Evolutionary conservation across 169 alveolate species (phyloP).

Genomic region (Perkinsus chesapeaki): DNA sequence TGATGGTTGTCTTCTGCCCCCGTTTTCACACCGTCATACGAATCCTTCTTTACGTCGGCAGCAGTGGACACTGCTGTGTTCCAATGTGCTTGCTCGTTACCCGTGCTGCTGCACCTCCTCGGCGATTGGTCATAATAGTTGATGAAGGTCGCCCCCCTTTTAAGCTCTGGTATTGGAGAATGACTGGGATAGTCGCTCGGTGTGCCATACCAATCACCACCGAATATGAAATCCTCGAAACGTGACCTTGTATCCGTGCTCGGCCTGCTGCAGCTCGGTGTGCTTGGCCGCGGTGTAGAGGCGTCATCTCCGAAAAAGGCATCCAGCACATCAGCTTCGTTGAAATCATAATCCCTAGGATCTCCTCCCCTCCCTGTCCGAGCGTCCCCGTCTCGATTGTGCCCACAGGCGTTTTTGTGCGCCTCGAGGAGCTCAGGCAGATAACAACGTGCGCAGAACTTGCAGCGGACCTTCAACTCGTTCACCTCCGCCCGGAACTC

Average conservation of each 20-base stretch:
- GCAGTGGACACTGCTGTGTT: background rate
- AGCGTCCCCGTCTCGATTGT: conserved; percentile 57
- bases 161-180: background rate
- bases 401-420: conserved; percentile 80
- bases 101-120: background rate
- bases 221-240: background rate
- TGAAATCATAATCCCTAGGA: conserved; percentile 23
- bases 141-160: background rate
- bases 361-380: conserved; percentile 46
- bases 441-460: conserved; percentile 68
- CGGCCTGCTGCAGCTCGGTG: background rate
- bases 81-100: background rate
- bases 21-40: background rate
- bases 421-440: conserved; percentile 52
- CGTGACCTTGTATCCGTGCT: background rate
- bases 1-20: background rate
- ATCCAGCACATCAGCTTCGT: background rate
- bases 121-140: background rate
- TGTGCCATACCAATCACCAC: background rate
- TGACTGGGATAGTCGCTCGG: background rate
- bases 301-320: background rate
- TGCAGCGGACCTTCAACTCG: conserved; percentile 37
- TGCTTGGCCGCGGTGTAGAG: no score
- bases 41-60: background rate
- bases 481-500: conserved; percentile 48